Evolutionary conservation across 139 green algal genomes (phyloP).

Genomic region (Closterium sp.): DNA sequence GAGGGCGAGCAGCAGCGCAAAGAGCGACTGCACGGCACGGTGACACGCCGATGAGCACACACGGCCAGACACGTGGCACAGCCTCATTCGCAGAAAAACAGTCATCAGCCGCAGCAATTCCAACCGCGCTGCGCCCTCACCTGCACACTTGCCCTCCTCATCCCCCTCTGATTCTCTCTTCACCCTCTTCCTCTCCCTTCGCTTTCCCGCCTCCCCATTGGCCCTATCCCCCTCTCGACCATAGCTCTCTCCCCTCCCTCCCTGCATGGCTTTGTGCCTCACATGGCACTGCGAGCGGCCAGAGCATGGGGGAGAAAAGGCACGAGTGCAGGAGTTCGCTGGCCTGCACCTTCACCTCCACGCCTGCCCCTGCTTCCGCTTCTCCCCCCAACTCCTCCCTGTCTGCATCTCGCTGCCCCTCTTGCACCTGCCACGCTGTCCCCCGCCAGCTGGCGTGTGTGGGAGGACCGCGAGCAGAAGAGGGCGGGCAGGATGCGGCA

Average conservation of each 20-base stretch:
- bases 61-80: neutral
- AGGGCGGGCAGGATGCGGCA: neutral
- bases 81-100: neutral
- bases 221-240: neutral
- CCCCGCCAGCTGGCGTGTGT: no score
- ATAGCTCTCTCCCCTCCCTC: neutral
- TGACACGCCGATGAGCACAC: neutral
- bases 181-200: neutral
- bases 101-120: neutral
- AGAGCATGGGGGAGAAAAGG: neutral
- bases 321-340: neutral
- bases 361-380: neutral
- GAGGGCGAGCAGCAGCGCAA: conserved; percentile 5
- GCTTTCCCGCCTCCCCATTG: neutral
- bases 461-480: neutral
- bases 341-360: neutral
- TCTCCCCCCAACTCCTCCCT: neutral
- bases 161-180: neutral
- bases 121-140: neutral
- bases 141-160: neutral
- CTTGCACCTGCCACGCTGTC: neutral
- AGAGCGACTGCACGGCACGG: neutral
- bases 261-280: neutral
- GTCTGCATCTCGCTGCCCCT: neutral
- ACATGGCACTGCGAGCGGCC: neutral